Base-by-base conservation (phyloP, 768 basidiomycete species). In the Boletus barrowsii region DNA sequence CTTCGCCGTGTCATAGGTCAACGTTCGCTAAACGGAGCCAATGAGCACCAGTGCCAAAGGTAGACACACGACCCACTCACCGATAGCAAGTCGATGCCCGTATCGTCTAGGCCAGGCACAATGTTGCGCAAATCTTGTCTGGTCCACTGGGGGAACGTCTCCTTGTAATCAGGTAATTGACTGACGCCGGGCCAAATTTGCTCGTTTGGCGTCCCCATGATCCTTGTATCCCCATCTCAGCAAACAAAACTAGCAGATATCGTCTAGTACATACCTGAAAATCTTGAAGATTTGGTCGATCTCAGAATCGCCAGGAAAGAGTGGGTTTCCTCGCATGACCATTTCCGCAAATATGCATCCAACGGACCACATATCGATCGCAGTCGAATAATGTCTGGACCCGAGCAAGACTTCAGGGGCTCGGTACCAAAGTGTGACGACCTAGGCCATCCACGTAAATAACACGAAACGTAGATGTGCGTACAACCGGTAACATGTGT, bases 331-430 rank as follows among this genome's bases (percentile, higher is more conserved):
- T 56, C 84, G 81, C 88, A 95, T 91, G 50, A 93, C 88, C 96
- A 98, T 98, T 75, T 99, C 97, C 9, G 96, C 96, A 66, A 97
- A 93, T 69, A 99, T 98, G 67, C 95, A 98, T 0, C 90, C 97
- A 20, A 99, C 96, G n/a, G 93, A 95, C 97, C 97, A 99, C 93
- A 98, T 97, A 74, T 99, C 97, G 65, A 99, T 90, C 3, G 93
- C 92, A 3, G 97, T 99, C 15, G 93, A 88, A 74, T 99, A 99
- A 70, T 98, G 94, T 41, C 95, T 86, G 5, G 92, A 89, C 30
- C 96, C 96, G 2, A 99, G 86, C 18, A 99, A 78, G 47, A 99
- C 96, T 71, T 99, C 97, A 4, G 97, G 97, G 5, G 96, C 93
- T 46, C 97, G 92, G 69, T 99, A 99, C 97, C 97, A 99, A 37